Percentiles rank a stretch among this genome's conserved stretches.
These are phyloP conservation scores for Fusarium nygamai DNA, from an alignment of 2,329 filamentous ascomycete genomes.

Conservation along the genomic window DNA sequence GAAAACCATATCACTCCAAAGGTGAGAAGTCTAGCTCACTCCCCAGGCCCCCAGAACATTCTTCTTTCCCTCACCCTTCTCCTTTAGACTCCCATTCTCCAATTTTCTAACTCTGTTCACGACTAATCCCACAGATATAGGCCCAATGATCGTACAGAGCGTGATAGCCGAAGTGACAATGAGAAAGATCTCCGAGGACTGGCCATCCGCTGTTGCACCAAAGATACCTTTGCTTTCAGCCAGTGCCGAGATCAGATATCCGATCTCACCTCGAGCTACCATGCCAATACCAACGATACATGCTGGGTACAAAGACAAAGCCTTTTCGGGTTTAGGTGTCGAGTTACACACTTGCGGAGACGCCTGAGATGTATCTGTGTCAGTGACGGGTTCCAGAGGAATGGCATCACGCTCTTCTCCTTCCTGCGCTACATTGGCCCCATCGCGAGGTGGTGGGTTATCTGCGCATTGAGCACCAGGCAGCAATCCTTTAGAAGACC, in stretches of 20 bases:
- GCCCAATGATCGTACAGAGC: constrained; percentile 64
- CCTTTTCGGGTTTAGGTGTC: constrained; percentile 51
- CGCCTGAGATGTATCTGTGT: not conserved
- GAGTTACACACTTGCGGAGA: constrained; percentile 6
- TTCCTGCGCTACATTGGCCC: not conserved
- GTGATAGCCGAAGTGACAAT: constrained; percentile 66
- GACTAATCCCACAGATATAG: constrained; percentile 58
- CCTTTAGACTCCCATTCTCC: constrained; percentile 11
- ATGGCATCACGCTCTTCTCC: not conserved
- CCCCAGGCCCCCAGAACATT: constrained; percentile 40
- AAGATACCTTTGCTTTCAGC: constrained; percentile 65
- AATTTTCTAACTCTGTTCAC: constrained; percentile 53
- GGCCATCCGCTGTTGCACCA: not conserved
- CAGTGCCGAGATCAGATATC: constrained; percentile 77
- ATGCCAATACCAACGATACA: constrained; percentile 74
- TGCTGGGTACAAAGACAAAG: constrained; percentile 72
- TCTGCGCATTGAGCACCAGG: constrained; percentile 28
- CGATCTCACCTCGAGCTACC: constrained; percentile 83
- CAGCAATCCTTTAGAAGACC: not conserved
- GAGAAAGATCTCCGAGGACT: constrained; percentile 57
- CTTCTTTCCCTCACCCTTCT: constrained; percentile 1
- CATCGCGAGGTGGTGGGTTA: not conserved
- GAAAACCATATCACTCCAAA: not conserved
- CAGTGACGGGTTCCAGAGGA: not conserved
- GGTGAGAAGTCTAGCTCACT: constrained; percentile 5